These are phyloP conservation scores for Talaromyces ruber DNA, from an alignment of 495 filamentous ascomycete genomes.

Conservation along the genomic window DNA sequence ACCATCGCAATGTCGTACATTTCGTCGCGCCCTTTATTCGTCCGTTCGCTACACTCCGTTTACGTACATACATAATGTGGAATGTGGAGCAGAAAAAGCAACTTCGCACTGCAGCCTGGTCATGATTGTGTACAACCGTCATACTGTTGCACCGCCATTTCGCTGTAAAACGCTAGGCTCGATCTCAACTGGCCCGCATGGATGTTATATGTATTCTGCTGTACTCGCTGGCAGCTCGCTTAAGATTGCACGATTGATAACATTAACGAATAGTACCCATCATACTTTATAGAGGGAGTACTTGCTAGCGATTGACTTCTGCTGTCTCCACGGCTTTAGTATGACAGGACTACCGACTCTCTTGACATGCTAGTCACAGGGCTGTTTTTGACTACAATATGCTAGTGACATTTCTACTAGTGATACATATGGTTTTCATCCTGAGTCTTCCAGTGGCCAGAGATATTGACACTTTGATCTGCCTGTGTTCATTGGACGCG, in stretches of 20 bases:
- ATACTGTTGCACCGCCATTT: background rate
- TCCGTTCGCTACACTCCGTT: background rate
- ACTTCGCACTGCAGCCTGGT: background rate
- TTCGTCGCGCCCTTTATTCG: background rate
- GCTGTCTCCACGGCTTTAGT: background rate
- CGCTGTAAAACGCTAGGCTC: background rate
- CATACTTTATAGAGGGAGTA: background rate
- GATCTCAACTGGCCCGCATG: background rate
- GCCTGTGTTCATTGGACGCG: background rate
- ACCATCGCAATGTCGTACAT: background rate
- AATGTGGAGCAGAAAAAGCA: slow-evolving; percentile 3
- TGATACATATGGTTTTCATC: background rate
- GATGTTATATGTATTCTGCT: background rate
- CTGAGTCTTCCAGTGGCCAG: background rate
- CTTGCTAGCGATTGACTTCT: background rate
- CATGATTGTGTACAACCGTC: background rate
- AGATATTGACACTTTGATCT: background rate
- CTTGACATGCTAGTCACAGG: background rate
- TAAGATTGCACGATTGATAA: background rate
- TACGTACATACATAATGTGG: background rate
- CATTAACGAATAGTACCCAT: background rate
- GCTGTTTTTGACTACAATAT: background rate
- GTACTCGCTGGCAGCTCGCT: background rate
- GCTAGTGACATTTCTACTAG: background rate
- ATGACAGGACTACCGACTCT: background rate